Percentiles rank a stretch among this genome's conserved stretches.
These are phyloP conservation scores for Hypholoma sublateritium DNA, from an alignment of 768 basidiomycete genomes.

Conservation along the genomic window DNA sequence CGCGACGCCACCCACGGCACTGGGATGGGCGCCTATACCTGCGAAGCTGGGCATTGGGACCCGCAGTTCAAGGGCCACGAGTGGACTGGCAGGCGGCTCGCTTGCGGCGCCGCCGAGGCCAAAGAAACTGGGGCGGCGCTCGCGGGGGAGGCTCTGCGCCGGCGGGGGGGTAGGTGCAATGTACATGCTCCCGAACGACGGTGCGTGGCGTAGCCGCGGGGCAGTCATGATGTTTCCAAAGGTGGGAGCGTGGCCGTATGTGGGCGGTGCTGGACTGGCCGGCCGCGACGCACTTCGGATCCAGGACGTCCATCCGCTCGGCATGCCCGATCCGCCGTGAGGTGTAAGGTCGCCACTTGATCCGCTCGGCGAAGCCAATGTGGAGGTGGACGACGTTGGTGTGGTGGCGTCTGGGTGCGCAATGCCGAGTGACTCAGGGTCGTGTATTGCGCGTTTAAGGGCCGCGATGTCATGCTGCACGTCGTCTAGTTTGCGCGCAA, in stretches of 20 bases:
- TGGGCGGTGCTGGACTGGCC: slow-evolving; percentile 33
- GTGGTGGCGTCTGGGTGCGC: slow-evolving; percentile 5
- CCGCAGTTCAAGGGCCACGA: slow-evolving; percentile 47
- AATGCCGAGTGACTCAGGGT: slow-evolving; percentile 27
- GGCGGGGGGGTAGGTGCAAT: slow-evolving; percentile 10
- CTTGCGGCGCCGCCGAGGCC: slow-evolving; percentile 8
- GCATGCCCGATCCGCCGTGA: neutral
- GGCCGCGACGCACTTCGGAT: slow-evolving; percentile 44
- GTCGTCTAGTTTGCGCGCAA: slow-evolving; percentile 65
- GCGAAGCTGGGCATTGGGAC: slow-evolving; percentile 58
- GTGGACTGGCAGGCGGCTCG: slow-evolving; percentile 33
- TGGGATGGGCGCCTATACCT: neutral
- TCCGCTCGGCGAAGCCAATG: slow-evolving; percentile 7
- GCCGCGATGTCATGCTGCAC: slow-evolving; percentile 75
- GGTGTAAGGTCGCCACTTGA: neutral
- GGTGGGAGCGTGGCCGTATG: slow-evolving; percentile 41
- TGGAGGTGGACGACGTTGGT: slow-evolving; percentile 14
- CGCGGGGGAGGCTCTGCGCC: neutral
- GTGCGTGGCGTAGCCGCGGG: slow-evolving; percentile 52
- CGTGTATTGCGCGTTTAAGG: slow-evolving; percentile 61
- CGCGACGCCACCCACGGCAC: slow-evolving; percentile 3
- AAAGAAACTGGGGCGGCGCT: slow-evolving; percentile 16
- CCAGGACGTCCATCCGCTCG: slow-evolving; percentile 54
- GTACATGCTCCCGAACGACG: slow-evolving; percentile 28
- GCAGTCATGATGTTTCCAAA: slow-evolving; percentile 74